These are phyloP conservation scores for Lippia alba DNA, from an alignment of 305 asterid genomes.

Conservation along the genomic window DNA sequence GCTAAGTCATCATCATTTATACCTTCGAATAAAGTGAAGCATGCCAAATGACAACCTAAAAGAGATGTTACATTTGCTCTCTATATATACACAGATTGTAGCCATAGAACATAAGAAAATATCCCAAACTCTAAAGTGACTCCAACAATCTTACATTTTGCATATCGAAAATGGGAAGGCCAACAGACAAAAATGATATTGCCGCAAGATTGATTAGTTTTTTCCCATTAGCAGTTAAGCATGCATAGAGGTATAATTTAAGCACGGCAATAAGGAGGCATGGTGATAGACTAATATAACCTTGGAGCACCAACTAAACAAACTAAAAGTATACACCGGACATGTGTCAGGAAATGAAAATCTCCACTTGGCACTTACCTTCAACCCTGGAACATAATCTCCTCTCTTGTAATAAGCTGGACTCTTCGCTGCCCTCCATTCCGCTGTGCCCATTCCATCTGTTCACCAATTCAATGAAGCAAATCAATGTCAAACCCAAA, in stretches of 20 bases:
- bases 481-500: conserved; percentile 27
- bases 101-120: neutral
- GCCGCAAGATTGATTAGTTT: neutral
- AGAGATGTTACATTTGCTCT: neutral
- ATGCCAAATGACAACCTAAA: conserved; percentile 5
- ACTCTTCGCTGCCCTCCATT: conserved; percentile 96
- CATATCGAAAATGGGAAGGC: neutral
- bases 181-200: too few species aligned
- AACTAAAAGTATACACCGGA: neutral
- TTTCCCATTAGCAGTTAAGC: neutral
- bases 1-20: neutral
- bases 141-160: neutral
- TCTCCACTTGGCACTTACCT: conserved; percentile 45
- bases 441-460: conserved; percentile 99
- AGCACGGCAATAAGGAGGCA: conserved; percentile 8
- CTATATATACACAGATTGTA: neutral
- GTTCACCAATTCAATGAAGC: conserved; percentile 33
- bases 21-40: conserved; percentile 22
- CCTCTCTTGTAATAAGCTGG: conserved; percentile 96
- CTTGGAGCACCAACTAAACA: conserved; percentile 15
- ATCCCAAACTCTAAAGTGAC: conserved; percentile 26
- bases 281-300: neutral
- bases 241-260: neutral
- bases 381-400: conserved; percentile 93
- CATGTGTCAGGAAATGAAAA: conserved; percentile 7